Evolutionary conservation across 2,329 filamentous ascomycete species (phyloP), one percentile per base, ranked within the genome.

Genomic region (Aspergillus eucalypticola): DNA sequence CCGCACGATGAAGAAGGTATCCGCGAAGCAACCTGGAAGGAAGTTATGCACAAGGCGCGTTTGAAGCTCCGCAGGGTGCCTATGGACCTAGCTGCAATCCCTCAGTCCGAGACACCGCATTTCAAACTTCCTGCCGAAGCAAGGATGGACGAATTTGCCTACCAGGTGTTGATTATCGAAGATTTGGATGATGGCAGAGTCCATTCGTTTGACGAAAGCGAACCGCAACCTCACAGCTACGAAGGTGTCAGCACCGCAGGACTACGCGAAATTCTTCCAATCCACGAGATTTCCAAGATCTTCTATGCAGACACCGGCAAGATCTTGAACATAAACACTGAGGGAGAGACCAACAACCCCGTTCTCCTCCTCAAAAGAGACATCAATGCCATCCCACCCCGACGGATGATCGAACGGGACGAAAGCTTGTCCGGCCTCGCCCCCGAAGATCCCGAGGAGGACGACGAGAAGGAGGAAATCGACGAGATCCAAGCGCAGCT

Each of bases 301-400:
- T 96, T 96, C 76, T 97, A 96, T 70, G 92, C 92, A 1, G 91
- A 96, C 66, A 96, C 91, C 0, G 92, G 92, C 17, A 91, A 91
- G 67, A 91, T 97, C 8, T 81, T 97, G 25, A 96, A 96, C 62
- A 92, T 97, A 58, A 88, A 88, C 13, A 82, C 78, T 2, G 85
- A 89, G 23, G 86, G 83, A 13, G 88, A 89, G 66, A 84, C 84
- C 2, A 91, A 89, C 69, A 91, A 87, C 60, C 90, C 91, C 0
- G 86, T 94, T 1, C 78, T 95, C 1, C 76, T 95, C 0, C 73
- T 95, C 44, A 93, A 92, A 73, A 81, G 91, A 65, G 90, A 94
- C 66, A 65, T 84, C 5, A 82, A 87, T 60, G 87, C 89, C 15
- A 77, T 85, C 10, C 84, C 86, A 1, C 87, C 88, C 5, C 80